Evolutionary conservation across 140 eudicot genomes (phyloP), one percentile per base, ranked within the genome.

Genomic region (Cichorium intybus): DNA sequence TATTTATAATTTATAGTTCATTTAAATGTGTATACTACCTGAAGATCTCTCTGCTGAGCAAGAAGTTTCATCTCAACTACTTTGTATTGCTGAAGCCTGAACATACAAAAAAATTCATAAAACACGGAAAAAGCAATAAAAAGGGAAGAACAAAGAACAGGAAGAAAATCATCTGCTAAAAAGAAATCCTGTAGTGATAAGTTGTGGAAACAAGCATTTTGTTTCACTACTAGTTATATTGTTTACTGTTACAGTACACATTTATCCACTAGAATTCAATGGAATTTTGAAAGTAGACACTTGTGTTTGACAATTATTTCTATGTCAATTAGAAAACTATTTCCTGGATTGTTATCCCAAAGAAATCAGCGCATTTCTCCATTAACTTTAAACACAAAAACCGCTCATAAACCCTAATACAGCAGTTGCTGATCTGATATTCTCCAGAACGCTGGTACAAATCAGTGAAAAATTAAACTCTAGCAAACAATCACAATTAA

Each of bases 21-120:
- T 66, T 47, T 35, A 22, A 75, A 35, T 15, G 11, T 16, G 51
- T 15, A 37, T 33, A 59, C 4, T 67, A 85, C 97, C 95, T 89
- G 97, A 69, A 86, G 95, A 72, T 89, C 95, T 80, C 92, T 83
- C 59, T 89, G 95, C 61, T 86, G 95, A 56, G 97, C 97, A 56
- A 89, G 97, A 74, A 86, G 95, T 81, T 89, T 89, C 97, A 89
- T 89, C 72, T 89, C 97, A 65, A 85, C 95, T 71, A 89, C 70
- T 62, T 83, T 89, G 77, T 85, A 89, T 49, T 89, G 97, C 79
- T 89, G 95, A 75, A 89, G 86, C 70, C 95, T 85, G 89, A 54
- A 71, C 24, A 41, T 24, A 29, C 48, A 47, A 28, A 62, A 28
- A 62, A 24, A 16, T 5, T 43, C 43, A 24, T 9, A 45, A 62